Evolutionary conservation across 345 rosid species (phyloP), one percentile per base, ranked within the genome.

Genomic region (Eucalyptus pumila): DNA sequence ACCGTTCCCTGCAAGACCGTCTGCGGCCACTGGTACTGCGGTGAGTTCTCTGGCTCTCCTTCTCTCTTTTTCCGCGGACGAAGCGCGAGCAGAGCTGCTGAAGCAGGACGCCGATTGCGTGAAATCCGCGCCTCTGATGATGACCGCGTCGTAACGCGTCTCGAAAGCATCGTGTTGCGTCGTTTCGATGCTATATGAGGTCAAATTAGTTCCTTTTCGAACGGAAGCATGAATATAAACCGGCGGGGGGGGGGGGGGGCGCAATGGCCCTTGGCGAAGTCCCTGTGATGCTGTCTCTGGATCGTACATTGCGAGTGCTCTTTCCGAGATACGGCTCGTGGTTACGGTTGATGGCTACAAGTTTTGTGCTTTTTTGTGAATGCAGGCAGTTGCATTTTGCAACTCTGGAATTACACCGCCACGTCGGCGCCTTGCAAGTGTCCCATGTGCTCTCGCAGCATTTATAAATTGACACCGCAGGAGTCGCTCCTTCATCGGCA

Each of bases 1-100:
- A 87, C 92, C 80, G 89, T 97, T 90, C 95, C 99, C 44, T 96
- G 99, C 92, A 93, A 92, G 83, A 93, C 98, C 80, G 93, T 91
- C 89, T 97, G 99, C 90, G 96, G 98, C 76, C 99, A 97, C 92
- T 97, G 99, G 99, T 97, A 91, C 92, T 97, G 99, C 90, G 99
- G 99, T 97, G 88, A 40, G 89, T 93, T 90, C 86, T 86, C 21
- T 50, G 11, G 2, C 23, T 52, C 23, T 40, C 32, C 19, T n/a
- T 30, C 23, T 60, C 17, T 34, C 54, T 14, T 34, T 51, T 50
- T 76, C 10, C 17, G 51, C 48, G 67, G 37, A 50, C 56, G 19
- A 76, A 40, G 83, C 12, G 83, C 47, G 40, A 76, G 47, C 83
- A 76, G 83, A 76, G 83, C 47, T 76, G 23, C 83, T 21, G 83